Percentiles rank a stretch among this genome's conserved stretches.
Conservation (phyloP, 352 stramenopile species). For the Globisporangium orthogonon region DNA sequence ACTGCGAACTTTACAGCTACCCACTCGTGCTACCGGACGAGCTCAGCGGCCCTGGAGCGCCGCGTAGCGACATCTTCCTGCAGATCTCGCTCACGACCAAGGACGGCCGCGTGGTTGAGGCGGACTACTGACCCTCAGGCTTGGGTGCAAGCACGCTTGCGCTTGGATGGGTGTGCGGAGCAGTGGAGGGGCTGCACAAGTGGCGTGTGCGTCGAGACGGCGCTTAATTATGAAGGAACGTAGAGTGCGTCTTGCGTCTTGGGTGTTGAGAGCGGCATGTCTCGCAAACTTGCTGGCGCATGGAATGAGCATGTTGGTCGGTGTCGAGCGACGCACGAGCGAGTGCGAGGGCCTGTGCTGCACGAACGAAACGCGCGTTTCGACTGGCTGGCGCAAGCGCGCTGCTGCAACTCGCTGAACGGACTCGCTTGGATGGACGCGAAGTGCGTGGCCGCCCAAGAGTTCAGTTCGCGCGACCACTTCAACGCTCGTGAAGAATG, state of each 20-base stretch:
- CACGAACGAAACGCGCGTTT: too few species aligned
- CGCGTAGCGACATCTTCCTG: constrained; percentile 52
- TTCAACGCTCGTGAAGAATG: too few species aligned
- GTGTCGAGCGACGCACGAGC: too few species aligned
- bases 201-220: neutral
- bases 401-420: too few species aligned
- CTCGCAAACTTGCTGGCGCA: too few species aligned
- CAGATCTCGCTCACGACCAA: constrained; percentile 52
- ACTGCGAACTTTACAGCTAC: constrained; percentile 66
- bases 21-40: constrained; percentile 60
- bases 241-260: neutral
- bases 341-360: too few species aligned
- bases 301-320: neutral
- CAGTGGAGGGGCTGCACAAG: neutral
- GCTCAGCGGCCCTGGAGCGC: constrained; percentile 28
- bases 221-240: constrained; percentile 1
- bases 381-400: too few species aligned
- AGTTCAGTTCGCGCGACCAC: too few species aligned
- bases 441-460: too few species aligned
- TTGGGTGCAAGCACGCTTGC: neutral
- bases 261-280: neutral
- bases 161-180: neutral
- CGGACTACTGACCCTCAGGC: constrained; percentile 13
- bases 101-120: constrained; percentile 43
- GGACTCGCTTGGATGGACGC: too few species aligned